Evolutionary conservation across 345 rosid genomes (phyloP).

Genomic region (Pistacia integerrima): DNA sequence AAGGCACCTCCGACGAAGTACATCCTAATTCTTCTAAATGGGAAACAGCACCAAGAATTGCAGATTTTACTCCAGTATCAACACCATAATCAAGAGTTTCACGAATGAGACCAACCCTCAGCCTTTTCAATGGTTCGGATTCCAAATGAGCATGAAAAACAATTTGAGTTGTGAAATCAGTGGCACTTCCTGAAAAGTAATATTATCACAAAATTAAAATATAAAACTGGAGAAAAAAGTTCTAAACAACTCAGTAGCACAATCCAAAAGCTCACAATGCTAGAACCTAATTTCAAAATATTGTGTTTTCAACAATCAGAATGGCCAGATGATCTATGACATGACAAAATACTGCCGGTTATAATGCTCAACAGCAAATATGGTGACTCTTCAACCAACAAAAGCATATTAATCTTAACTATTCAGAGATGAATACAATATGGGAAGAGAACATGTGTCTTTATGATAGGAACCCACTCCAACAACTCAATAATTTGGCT

Average conservation of each 20-base stretch:
- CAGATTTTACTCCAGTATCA: slow-evolving; percentile 72
- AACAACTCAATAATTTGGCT: too few relatives aligned
- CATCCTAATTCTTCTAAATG: slow-evolving; percentile 89
- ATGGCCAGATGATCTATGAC: not conserved
- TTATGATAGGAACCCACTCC: too few relatives aligned
- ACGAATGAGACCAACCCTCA: slow-evolving; percentile 74
- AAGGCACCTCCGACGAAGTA: slow-evolving; percentile 56
- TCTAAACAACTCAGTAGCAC: not conserved
- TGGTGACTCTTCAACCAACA: not conserved
- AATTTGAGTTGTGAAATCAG: slow-evolving; percentile 56
- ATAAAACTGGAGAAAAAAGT: not conserved
- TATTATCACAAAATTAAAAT: slow-evolving; percentile 5
- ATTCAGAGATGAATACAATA: not conserved
- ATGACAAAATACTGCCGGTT: not conserved
- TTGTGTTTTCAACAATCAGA: not conserved
- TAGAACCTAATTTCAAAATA: not conserved
- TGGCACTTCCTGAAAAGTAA: slow-evolving; percentile 64
- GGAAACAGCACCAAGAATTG: slow-evolving; percentile 64
- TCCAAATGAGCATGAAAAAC: slow-evolving; percentile 40
- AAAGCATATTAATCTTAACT: not conserved
- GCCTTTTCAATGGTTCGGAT: slow-evolving; percentile 72
- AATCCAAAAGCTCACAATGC: not conserved
- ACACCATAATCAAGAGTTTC: slow-evolving; percentile 83
- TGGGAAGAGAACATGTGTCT: not conserved
- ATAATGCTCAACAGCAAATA: not conserved